Percentiles rank a stretch among this genome's conserved stretches.
phyloP scores from a whole-genome alignment of 495 filamentous ascomycete genomes.

The Geopyxis carbonaria region DNA sequence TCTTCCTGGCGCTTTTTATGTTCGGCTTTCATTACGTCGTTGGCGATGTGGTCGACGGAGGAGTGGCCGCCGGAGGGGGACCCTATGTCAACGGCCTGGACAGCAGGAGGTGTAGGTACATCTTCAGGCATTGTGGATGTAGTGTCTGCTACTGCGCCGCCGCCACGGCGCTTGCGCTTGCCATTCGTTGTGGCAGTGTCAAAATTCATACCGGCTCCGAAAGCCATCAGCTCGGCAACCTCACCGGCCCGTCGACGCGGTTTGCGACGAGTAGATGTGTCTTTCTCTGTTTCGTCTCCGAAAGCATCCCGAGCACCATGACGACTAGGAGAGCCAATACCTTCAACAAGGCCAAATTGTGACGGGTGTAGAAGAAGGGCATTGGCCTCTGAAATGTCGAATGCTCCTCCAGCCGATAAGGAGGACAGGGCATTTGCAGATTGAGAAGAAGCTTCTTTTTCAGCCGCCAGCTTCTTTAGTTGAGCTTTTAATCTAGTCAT shows the following conservation, averaged over 20 bases:
- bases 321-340: slow-evolving; percentile 19
- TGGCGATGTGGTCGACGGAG: slow-evolving; percentile 24
- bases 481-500: slow-evolving; percentile 59
- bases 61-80: slow-evolving; percentile 4
- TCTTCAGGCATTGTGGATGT: slow-evolving; percentile 40
- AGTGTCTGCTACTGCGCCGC: slow-evolving; percentile 54
- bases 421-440: slow-evolving; percentile 20
- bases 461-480: slow-evolving; percentile 56
- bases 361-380: slow-evolving; percentile 80
- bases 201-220: slow-evolving; percentile 38
- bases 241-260: slow-evolving; percentile 50
- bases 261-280: slow-evolving; percentile 52
- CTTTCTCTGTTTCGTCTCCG: slow-evolving; percentile 14
- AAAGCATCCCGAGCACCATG: slow-evolving; percentile 9
- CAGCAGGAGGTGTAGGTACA: slow-evolving; percentile 34
- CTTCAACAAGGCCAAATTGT: slow-evolving; percentile 59
- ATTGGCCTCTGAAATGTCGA: slow-evolving; percentile 77
- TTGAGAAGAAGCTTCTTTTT: slow-evolving; percentile 47
- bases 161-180: slow-evolving; percentile 64
- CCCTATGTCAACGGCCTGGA: slow-evolving; percentile 28
- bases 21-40: too few relatives aligned
- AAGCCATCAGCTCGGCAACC: slow-evolving; percentile 53
- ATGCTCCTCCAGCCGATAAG: slow-evolving; percentile 26
- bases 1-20: slow-evolving; percentile 35
- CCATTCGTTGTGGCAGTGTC: slow-evolving; percentile 15